A percentile compares a stretch with the other conserved stretches of the same genome.
These are phyloP conservation scores for Russula virescens DNA, from an alignment of 768 basidiomycete species.

Conservation along the genomic window DNA sequence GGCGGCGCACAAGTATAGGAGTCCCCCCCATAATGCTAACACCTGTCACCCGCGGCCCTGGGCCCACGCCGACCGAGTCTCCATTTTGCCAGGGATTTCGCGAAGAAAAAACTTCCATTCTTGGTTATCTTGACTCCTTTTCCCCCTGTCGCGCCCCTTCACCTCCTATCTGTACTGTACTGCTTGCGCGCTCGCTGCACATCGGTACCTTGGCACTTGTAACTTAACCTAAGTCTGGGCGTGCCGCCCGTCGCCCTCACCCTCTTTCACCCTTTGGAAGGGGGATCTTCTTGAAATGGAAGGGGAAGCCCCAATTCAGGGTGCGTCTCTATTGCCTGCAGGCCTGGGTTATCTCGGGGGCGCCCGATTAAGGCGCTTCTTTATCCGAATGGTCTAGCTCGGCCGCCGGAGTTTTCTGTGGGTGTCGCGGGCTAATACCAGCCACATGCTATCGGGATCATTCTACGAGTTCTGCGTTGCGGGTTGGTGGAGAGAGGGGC, in stretches of 20 bases:
- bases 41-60: not conserved
- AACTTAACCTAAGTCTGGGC: not conserved
- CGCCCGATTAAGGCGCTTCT: not conserved
- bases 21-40: too few species aligned
- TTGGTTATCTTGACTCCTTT: not conserved
- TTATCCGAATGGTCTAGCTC: not conserved
- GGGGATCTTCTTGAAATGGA: not conserved
- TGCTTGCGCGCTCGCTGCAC: not conserved
- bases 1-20: too few species aligned
- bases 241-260: not conserved
- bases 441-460: too few species aligned
- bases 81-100: too few species aligned
- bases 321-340: not conserved
- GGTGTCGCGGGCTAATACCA: too few species aligned
- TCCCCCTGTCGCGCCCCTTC: not conserved
- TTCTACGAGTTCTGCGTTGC: too few species aligned
- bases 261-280: not conserved
- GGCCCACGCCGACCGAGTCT: not conserved
- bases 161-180: slow-evolving; percentile 7
- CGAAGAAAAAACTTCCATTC: not conserved
- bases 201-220: not conserved
- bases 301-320: not conserved
- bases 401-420: not conserved
- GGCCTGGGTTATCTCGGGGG: not conserved
- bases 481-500: not conserved